A percentile compares a stretch with the other conserved stretches of the same genome.
Conservation (phyloP, 768 basidiomycete genomes). For the Imleria badia region DNA sequence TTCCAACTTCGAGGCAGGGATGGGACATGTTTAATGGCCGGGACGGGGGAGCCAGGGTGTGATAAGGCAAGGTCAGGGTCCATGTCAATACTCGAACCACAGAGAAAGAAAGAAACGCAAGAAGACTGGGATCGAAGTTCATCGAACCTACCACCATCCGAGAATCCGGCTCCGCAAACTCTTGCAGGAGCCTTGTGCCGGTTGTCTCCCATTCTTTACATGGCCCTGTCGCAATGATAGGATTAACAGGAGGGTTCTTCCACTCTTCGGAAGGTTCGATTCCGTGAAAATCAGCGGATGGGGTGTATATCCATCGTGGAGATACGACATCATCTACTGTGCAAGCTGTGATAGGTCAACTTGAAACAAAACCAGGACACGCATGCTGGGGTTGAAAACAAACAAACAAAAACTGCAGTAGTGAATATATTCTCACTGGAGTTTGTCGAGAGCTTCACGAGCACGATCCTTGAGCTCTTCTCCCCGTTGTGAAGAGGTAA, state of each 20-base stretch:
- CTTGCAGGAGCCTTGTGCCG: constrained; percentile 16
- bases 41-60: constrained; percentile 8
- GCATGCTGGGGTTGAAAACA: too few relatives aligned
- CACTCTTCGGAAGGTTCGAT: constrained; percentile 20
- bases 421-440: too few relatives aligned
- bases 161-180: constrained; percentile 1
- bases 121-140: neutral
- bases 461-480: too few relatives aligned
- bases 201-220: constrained; percentile 16
- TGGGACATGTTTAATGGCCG: constrained; percentile 7
- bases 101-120: too few relatives aligned
- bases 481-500: too few relatives aligned
- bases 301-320: too few relatives aligned
- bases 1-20: constrained; percentile 4
- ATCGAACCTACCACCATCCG: constrained; percentile 7
- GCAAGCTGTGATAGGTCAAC: too few relatives aligned
- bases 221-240: constrained; percentile 22
- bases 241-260: constrained; percentile 27
- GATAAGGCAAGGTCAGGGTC: neutral
- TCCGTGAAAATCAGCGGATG: too few relatives aligned
- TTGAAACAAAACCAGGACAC: too few relatives aligned
- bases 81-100: neutral
- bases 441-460: too few relatives aligned
- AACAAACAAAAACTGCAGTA: too few relatives aligned
- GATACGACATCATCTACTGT: too few relatives aligned